These are phyloP conservation scores for Closterium sp. DNA, from an alignment of 139 green algal species.

Conservation along the genomic window DNA sequence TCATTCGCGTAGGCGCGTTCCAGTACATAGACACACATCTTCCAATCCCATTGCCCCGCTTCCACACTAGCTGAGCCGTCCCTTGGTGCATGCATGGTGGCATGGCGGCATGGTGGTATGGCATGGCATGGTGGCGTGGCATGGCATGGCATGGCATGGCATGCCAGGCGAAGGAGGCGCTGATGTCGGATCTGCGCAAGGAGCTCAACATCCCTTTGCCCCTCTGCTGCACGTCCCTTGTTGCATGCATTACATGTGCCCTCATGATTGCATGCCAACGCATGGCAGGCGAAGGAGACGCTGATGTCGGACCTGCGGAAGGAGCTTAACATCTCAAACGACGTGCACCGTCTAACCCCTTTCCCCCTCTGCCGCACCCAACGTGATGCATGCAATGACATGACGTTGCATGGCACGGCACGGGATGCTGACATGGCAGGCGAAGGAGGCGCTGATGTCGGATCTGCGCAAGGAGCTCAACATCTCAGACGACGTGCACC, in stretches of 20 bases:
- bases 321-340: conserved; percentile 44
- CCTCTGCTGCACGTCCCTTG: background rate
- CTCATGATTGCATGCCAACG: background rate
- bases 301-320: conserved; percentile 46
- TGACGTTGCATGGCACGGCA: too few species aligned
- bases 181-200: conserved; percentile 47
- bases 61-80: too few species aligned
- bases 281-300: conserved; percentile 34
- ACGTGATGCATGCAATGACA: background rate
- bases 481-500: conserved; percentile 40
- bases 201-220: conserved; percentile 33
- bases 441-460: conserved; percentile 39
- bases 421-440: background rate
- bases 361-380: background rate
- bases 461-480: conserved; percentile 51
- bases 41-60: too few species aligned
- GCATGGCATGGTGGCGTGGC: too few species aligned
- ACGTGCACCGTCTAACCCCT: conserved; percentile 8
- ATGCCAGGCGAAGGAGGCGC: conserved; percentile 37
- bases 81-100: too few species aligned
- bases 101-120: too few species aligned
- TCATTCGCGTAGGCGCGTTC: background rate
- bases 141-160: background rate
- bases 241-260: background rate
- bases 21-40: background rate